Conservation (phyloP, 1,139 yeast genomes). For the Magnusiomyces sp. region DNA sequence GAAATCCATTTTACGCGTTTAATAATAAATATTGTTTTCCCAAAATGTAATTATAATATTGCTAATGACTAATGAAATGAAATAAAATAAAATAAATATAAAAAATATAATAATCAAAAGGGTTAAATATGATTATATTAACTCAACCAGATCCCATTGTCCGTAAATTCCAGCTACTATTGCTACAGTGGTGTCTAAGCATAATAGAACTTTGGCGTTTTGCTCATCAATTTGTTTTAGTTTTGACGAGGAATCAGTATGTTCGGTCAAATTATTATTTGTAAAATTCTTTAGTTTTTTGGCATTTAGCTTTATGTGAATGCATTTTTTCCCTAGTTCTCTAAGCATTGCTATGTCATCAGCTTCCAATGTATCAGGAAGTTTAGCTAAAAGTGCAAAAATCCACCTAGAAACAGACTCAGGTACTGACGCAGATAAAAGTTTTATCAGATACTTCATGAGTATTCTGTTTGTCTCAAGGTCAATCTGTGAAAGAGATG, state of each 20-base stretch:
- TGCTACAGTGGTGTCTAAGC: slow-evolving; percentile 27
- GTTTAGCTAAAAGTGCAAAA: slow-evolving; percentile 31
- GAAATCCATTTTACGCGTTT: too few relatives aligned
- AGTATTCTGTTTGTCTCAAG: slow-evolving; percentile 16
- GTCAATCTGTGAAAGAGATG: slow-evolving; percentile 4
- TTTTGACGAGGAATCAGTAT: neutral
- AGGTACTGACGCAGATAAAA: slow-evolving; percentile 10
- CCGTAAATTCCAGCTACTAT: slow-evolving; percentile 29
- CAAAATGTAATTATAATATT: too few relatives aligned
- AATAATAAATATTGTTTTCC: too few relatives aligned
- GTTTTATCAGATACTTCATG: slow-evolving; percentile 14
- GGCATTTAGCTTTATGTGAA: slow-evolving; percentile 2
- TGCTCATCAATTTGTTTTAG: slow-evolving; percentile 16
- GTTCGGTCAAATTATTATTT: too few relatives aligned
- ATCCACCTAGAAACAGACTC: slow-evolving; percentile 32
- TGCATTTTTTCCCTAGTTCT: slow-evolving; percentile 33
- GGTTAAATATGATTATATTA: neutral
- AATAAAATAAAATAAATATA: neutral
- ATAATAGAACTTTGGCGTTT: slow-evolving; percentile 16
- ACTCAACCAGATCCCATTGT: slow-evolving; percentile 29
- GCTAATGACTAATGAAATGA: too few relatives aligned
- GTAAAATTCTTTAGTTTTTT: neutral
- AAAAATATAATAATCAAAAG: neutral
- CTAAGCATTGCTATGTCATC: slow-evolving; percentile 36
- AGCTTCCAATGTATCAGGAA: slow-evolving; percentile 33